Evolutionary conservation across 1,284 basidiomycete genomes (phyloP).

Genomic region (Malassezia psittaci): DNA sequence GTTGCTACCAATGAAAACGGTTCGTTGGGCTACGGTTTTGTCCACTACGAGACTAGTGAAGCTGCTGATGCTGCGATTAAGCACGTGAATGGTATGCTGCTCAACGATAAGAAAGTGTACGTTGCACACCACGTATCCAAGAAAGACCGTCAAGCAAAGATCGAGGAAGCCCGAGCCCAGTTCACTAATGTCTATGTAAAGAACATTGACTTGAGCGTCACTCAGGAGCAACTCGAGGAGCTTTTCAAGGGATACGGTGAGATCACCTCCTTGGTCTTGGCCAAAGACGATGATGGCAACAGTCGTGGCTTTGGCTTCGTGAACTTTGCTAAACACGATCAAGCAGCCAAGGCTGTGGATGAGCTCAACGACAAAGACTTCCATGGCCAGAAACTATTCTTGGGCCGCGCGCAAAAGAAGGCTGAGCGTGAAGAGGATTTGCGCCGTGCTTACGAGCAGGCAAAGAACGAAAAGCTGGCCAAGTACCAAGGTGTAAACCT

Average conservation of each 20-base stretch:
- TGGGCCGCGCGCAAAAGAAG: conserved; percentile 96
- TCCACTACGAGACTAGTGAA: conserved; percentile 97
- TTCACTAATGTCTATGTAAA: conserved; percentile 99
- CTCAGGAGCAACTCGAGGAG: conserved; percentile 74
- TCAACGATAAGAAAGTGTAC: conserved; percentile 81
- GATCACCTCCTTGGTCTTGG: conserved; percentile 79
- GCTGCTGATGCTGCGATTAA: conserved; percentile 84
- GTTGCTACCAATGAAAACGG: conserved; percentile 57
- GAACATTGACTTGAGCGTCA: conserved; percentile 78
- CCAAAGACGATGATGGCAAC: conserved; percentile 67
- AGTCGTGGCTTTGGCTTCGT: conserved; percentile 95
- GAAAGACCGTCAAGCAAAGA: conserved; percentile 71
- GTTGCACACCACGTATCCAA: conserved; percentile 95
- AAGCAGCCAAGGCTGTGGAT: conserved; percentile 82
- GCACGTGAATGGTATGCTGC: conserved; percentile 95
- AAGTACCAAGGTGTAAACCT: conserved; percentile 99
- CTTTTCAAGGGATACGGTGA: conserved; percentile 71
- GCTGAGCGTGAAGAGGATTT: conserved; percentile 95
- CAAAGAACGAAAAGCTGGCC: conserved; percentile 92
- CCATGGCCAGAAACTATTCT: conserved; percentile 84
- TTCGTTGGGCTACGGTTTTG: conserved; percentile 68
- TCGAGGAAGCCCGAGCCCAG: conserved; percentile 90
- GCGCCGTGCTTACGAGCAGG: conserved; percentile 79
- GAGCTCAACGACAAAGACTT: conserved; percentile 76
- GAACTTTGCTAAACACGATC: conserved; percentile 86